Evolutionary conservation across 306 rosid genomes (phyloP), one percentile per base, ranked within the genome.

Genomic region (Prinsepia uniflora): DNA sequence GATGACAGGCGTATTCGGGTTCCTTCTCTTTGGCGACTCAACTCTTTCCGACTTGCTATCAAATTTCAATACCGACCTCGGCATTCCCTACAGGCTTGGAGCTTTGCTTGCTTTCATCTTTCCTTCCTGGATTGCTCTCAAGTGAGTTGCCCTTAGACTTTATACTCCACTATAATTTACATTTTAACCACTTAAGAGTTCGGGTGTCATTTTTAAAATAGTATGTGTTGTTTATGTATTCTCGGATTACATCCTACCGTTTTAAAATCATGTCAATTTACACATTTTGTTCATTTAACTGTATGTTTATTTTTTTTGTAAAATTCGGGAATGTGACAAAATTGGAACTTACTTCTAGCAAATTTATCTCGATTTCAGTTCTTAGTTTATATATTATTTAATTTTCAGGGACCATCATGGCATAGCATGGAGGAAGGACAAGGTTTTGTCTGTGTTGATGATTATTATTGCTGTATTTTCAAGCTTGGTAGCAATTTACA

Each of bases 41-140:
- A 82, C 85, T 39, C 74, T 78, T 17, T 61, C 73, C 7, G 85
- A 78, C 36, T 52, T 71, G 17, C 82, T 78, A n/a, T 71, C 85
- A 13, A 82, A 82, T 20, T 82, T 82, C 24, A 80, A 78, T 56
- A 7, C 80, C 6, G 59, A 75, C 45, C 80, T 82, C 12, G 80
- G 72, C 53, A 75, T 82, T 50, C 82, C 80, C 6, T 71, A 68
- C 39, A 70, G 82, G 30, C 77, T 79, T 68, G 85, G 79, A 39
- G 85, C 76, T 49, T 73, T 79, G 59, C 53, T 84, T 43, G 88
- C 77, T 7, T 84, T 84, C 85, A 78, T 84, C 62, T 84, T 84
- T 56, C 88, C 88, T 43, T 83, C 88, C 53, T 72, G 79, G 11
- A 18, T 84, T 55, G 74, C 78, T 56, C 72, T 75, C 54, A 71